phyloP scores from a whole-genome alignment of 2,329 filamentous ascomycete species.

The Pyrenochaeta sp. region DNA sequence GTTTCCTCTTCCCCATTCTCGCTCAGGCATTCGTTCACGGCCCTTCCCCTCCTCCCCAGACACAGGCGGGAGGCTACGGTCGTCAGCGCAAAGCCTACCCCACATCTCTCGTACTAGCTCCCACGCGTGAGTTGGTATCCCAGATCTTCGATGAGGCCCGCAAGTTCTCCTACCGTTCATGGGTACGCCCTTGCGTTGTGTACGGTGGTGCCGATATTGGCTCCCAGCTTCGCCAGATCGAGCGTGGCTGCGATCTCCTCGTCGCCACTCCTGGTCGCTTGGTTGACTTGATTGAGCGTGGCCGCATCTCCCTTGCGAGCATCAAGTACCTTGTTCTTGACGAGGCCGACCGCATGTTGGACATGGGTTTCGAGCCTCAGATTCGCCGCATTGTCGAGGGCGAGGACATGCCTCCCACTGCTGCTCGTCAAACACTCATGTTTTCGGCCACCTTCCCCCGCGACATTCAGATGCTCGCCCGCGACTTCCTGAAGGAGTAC shows the following conservation, averaged over 20 bases:
- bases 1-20: slow-evolving; percentile 98
- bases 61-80: slow-evolving; percentile 69
- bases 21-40: slow-evolving; percentile 96
- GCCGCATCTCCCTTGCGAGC: slow-evolving; percentile 95
- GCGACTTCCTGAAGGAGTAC: slow-evolving; percentile 99
- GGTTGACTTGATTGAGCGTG: slow-evolving; percentile 97
- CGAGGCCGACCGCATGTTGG: slow-evolving; percentile 99
- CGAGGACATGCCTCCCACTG: slow-evolving; percentile 92
- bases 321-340: slow-evolving; percentile 99
- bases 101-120: slow-evolving; percentile 93
- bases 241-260: slow-evolving; percentile 94
- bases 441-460: slow-evolving; percentile 99
- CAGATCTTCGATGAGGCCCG: slow-evolving; percentile 98
- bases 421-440: slow-evolving; percentile 96
- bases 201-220: slow-evolving; percentile 99
- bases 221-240: slow-evolving; percentile 96
- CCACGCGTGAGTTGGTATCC: slow-evolving; percentile 97
- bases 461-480: slow-evolving; percentile 98
- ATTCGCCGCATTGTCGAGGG: slow-evolving; percentile 98
- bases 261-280: slow-evolving; percentile 97
- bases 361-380: slow-evolving; percentile 99
- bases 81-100: slow-evolving; percentile 98
- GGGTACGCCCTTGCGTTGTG: slow-evolving; percentile 97
- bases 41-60: slow-evolving; percentile 73
- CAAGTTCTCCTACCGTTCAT: slow-evolving; percentile 98